These are phyloP conservation scores for Fraxinus ornus DNA, from an alignment of 305 asterid genomes.

Conservation along the genomic window DNA sequence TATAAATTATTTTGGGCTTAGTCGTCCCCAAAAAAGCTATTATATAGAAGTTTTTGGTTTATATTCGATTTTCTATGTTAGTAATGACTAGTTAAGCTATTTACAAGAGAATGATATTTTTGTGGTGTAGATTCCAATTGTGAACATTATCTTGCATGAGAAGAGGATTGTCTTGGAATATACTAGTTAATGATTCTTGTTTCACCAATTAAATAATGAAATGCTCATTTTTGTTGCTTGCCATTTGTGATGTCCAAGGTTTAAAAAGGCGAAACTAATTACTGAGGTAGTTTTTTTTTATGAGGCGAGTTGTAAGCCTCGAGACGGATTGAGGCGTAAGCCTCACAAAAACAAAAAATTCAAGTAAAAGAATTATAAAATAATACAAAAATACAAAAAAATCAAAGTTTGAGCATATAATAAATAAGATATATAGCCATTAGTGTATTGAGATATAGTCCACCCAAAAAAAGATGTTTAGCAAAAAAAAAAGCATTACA, in stretches of 20 bases:
- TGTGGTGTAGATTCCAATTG: neutral
- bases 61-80: neutral
- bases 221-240: conserved; percentile 1
- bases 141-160: conserved; percentile 7
- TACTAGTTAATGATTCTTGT: neutral
- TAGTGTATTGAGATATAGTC: too few species aligned
- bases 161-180: conserved; percentile 17
- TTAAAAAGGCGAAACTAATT: too few species aligned
- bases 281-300: too few species aligned
- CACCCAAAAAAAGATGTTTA: too few species aligned
- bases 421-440: too few species aligned
- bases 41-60: neutral
- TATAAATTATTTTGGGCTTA: neutral
- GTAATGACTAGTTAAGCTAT: neutral
- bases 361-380: too few species aligned
- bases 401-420: too few species aligned
- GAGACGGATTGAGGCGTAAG: too few species aligned
- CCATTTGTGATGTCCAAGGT: neutral
- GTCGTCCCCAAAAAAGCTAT: neutral
- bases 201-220: neutral
- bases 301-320: too few species aligned
- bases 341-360: too few species aligned
- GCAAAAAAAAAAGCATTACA: too few species aligned
- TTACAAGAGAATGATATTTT: neutral
- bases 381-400: too few species aligned